Conservation (phyloP, 192 early-diverging fungal genomes). For the Cladochytrium replicatum region DNA sequence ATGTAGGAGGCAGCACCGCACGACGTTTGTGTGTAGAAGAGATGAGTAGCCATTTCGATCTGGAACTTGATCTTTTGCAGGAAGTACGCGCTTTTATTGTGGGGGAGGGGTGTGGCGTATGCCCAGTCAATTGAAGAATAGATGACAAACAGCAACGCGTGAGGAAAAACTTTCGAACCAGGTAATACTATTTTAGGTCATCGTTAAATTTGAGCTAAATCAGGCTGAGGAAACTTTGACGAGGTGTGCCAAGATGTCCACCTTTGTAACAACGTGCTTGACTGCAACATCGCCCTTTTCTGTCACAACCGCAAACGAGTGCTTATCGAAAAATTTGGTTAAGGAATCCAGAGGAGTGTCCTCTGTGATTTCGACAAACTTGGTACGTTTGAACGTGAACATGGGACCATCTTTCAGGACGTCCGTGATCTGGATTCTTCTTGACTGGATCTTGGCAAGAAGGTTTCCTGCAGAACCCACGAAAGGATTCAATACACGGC, state of each 20-base stretch:
- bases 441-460: conserved; percentile 67
- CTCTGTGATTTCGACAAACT: conserved; percentile 79
- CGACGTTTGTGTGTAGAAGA: conserved; percentile 15
- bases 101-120: no score
- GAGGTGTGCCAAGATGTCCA: conserved; percentile 79
- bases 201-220: no score
- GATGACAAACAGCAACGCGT: no score
- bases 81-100: background rate
- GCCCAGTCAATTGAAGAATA: no score
- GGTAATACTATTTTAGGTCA: no score
- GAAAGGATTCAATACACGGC: background rate
- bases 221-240: no score
- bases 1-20: conserved; percentile 22
- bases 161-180: no score
- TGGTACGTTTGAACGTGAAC: conserved; percentile 66
- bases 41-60: no score
- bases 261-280: conserved; percentile 83
- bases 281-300: conserved; percentile 58
- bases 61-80: no score
- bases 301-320: conserved; percentile 86
- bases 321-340: conserved; percentile 83
- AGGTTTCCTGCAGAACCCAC: conserved; percentile 44
- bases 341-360: conserved; percentile 77
- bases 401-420: conserved; percentile 62
- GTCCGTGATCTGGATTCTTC: conserved; percentile 48